Percentiles rank a stretch among this genome's conserved stretches.
These are phyloP conservation scores for Corinectria fuckeliana DNA, from an alignment of 2,329 filamentous ascomycete genomes.

Conservation along the genomic window DNA sequence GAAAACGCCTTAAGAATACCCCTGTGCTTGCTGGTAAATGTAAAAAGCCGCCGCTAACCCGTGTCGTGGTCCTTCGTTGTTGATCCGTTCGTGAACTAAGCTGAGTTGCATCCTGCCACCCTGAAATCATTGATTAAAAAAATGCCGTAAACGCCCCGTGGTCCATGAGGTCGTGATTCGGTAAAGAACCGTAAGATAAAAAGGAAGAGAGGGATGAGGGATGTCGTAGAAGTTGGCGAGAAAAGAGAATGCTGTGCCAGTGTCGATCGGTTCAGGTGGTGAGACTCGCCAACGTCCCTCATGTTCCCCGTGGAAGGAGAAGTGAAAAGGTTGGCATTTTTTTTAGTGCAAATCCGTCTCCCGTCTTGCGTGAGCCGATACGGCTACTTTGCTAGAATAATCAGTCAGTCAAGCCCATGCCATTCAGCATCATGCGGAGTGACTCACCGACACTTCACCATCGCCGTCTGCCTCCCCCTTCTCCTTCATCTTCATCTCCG, in stretches of 20 bases:
- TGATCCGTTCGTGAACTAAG: neutral
- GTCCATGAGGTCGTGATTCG: constrained; percentile 2
- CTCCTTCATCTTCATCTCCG: neutral
- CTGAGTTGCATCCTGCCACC: neutral
- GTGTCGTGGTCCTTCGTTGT: neutral
- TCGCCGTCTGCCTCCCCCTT: neutral
- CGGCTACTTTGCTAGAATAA: neutral
- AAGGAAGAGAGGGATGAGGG: too few species aligned
- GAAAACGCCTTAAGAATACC: neutral
- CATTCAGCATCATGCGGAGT: neutral
- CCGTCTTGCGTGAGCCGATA: neutral
- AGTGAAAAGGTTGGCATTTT: too few species aligned
- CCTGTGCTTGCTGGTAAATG: neutral
- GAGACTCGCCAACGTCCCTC: neutral
- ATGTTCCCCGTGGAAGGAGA: neutral
- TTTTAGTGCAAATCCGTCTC: neutral
- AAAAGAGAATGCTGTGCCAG: neutral
- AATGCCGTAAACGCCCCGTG: neutral
- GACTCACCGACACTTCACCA: neutral
- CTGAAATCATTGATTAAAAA: neutral
- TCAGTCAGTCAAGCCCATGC: neutral
- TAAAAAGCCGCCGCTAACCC: neutral
- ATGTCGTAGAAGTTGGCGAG: neutral
- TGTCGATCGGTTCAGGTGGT: neutral
- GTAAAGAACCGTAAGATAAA: neutral